Percentiles rank a stretch among this genome's conserved stretches.
These are phyloP conservation scores for Diplodia corticola DNA, from an alignment of 2,329 filamentous ascomycete genomes.

Conservation along the genomic window DNA sequence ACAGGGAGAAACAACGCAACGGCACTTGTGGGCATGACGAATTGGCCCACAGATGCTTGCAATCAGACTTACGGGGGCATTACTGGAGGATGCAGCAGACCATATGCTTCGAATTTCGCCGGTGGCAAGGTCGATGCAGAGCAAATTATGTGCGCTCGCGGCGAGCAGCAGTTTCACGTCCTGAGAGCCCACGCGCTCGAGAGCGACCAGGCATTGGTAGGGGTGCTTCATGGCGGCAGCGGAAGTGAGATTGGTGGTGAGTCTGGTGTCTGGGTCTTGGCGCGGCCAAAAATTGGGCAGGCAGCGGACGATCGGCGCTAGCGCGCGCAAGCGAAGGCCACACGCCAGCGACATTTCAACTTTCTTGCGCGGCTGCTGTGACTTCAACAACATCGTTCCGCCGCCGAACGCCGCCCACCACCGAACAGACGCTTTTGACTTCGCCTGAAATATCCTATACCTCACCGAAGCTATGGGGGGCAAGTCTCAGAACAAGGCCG, in stretches of 20 bases:
- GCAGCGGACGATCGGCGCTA: constrained; percentile 3
- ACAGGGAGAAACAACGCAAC: not conserved
- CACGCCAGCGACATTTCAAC: constrained; percentile 16
- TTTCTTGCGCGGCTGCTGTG: constrained; percentile 23
- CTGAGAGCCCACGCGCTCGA: constrained; percentile 25
- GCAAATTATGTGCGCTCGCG: constrained; percentile 70
- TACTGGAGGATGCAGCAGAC: constrained; percentile 40
- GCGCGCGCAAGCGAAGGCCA: constrained; percentile 18
- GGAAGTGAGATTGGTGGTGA: constrained; percentile 2
- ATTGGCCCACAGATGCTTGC: not conserved
- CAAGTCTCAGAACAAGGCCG: constrained; percentile 91
- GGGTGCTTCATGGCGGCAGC: constrained; percentile 38
- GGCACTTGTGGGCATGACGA: constrained; percentile 24
- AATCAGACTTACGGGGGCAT: constrained; percentile 31
- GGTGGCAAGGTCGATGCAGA: constrained; percentile 63
- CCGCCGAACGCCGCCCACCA: constrained; percentile 20
- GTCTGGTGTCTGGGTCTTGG: constrained; percentile 6
- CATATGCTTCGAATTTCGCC: constrained; percentile 63
- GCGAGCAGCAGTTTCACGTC: constrained; percentile 62
- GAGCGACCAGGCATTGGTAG: constrained; percentile 43
- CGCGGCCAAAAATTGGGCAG: constrained; percentile 16
- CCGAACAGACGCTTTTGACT: constrained; percentile 24
- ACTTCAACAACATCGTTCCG: constrained; percentile 23
- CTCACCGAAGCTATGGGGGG: constrained; percentile 95
- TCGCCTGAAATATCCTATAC: constrained; percentile 97